Percentiles rank a stretch among this genome's conserved stretches.
Conservation (phyloP, 495 filamentous ascomycete species). For the Ascobolus immersus region DNA sequence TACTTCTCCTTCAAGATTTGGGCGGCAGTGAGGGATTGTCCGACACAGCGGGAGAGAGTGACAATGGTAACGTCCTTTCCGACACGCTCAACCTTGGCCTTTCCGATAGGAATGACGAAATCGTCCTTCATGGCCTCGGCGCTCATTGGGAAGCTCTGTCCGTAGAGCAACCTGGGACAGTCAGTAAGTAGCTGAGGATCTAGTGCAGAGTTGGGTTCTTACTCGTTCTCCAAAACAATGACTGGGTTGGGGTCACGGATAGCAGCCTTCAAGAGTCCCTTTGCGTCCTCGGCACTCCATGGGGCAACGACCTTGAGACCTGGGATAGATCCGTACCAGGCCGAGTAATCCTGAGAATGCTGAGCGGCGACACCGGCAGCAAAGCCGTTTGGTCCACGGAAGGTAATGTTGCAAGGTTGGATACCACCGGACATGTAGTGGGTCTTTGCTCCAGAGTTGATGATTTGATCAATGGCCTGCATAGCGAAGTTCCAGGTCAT, state of each 20-base stretch:
- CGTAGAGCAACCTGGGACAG: constrained; percentile 51
- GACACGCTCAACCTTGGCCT: constrained; percentile 91
- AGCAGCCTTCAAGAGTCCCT: constrained; percentile 89
- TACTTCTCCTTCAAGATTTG: constrained; percentile 82
- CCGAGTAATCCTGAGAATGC: constrained; percentile 66
- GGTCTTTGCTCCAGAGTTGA: constrained; percentile 97
- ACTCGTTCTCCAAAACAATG: constrained; percentile 19
- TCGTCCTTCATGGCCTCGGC: constrained; percentile 83
- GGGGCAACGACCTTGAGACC: constrained; percentile 90
- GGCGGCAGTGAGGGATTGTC: constrained; percentile 69
- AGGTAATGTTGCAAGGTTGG: constrained; percentile 97
- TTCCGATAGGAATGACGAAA: constrained; percentile 87
- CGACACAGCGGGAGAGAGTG: constrained; percentile 78
- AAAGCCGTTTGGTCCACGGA: constrained; percentile 96
- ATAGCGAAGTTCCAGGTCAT: constrained; percentile 99
- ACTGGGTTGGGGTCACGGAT: constrained; percentile 97
- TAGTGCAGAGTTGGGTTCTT: not conserved
- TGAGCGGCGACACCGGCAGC: constrained; percentile 86
- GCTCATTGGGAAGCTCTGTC: constrained; percentile 81
- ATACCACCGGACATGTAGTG: constrained; percentile 99
- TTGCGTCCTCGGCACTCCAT: constrained; percentile 92
- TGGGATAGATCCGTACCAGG: constrained; percentile 95
- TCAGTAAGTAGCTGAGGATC: constrained; percentile 9
- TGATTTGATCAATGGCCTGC: constrained; percentile 98
- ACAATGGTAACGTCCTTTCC: constrained; percentile 94